Percentiles rank a stretch among this genome's conserved stretches.
phyloP scores from a whole-genome alignment of 2,329 filamentous ascomycete genomes.

The Zarea fungicola region DNA sequence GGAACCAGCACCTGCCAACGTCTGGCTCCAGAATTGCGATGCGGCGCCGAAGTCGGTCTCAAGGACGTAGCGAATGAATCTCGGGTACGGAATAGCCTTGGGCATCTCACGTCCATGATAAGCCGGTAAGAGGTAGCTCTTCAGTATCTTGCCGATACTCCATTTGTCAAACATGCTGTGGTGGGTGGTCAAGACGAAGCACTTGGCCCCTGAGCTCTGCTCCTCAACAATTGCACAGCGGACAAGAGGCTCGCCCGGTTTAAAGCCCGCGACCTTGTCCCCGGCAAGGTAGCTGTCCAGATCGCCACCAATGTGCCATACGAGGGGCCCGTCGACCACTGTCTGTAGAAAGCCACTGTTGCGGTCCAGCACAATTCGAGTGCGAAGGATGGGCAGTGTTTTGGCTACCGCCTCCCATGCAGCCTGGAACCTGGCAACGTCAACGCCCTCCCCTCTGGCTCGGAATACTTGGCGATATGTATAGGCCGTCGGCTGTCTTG shows the following conservation, averaged over 20 bases:
- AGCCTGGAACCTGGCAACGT: constrained; percentile 14
- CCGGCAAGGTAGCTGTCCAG: constrained; percentile 2
- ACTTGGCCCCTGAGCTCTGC: neutral
- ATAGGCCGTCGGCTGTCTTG: constrained; percentile 17
- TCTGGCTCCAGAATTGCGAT: neutral
- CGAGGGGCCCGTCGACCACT: constrained; percentile 13
- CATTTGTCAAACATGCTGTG: neutral
- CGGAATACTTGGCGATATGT: neutral
- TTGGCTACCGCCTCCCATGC: constrained; percentile 15
- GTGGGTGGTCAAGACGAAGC: neutral
- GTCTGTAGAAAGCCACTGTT: constrained; percentile 17
- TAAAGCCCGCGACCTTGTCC: constrained; percentile 3
- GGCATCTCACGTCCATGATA: neutral
- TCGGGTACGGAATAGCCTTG: neutral
- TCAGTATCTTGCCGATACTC: neutral
- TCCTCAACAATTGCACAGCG: neutral
- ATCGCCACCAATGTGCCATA: constrained; percentile 1
- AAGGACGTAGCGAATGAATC: neutral
- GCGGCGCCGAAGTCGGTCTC: neutral
- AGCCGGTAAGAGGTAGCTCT: neutral
- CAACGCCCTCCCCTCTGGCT: neutral
- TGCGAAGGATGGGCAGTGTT: constrained; percentile 16
- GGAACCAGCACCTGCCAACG: neutral
- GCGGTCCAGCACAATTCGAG: constrained; percentile 18
- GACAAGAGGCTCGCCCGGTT: constrained; percentile 1